These are phyloP conservation scores for Plasmodium billcollinsi DNA, from an alignment of 169 alveolate species.

Conservation along the genomic window DNA sequence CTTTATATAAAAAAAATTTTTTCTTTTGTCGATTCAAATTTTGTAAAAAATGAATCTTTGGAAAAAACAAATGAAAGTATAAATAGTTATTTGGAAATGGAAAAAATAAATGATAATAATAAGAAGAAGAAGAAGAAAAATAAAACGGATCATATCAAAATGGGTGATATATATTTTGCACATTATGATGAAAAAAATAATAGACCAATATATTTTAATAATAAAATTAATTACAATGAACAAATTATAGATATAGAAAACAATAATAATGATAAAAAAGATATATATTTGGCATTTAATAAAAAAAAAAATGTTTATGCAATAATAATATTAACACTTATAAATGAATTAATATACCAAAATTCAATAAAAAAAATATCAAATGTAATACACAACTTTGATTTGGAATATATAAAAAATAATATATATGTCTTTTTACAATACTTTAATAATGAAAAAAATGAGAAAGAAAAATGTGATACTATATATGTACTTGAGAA, in stretches of 20 bases:
- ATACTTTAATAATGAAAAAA: neutral
- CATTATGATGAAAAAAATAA: neutral
- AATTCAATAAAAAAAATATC: constrained; percentile 3
- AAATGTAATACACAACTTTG: constrained; percentile 24
- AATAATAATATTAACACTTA: constrained; percentile 40
- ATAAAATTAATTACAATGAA: neutral
- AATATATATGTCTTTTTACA: neutral
- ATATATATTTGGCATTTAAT: neutral
- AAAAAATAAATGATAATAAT: neutral
- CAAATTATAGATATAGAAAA: neutral
- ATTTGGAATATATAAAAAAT: constrained; percentile 18
- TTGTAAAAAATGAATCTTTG: neutral
- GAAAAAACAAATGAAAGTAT: neutral
- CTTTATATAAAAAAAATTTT: constrained; percentile 12
- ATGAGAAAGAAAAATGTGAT: neutral
- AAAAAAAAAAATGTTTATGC: neutral
- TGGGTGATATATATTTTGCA: neutral
- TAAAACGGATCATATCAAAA: no score
- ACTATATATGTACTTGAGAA: constrained; percentile 39
- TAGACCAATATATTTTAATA: neutral
- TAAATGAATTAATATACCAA: constrained; percentile 20
- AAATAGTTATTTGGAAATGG: no score
- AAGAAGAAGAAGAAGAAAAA: neutral
- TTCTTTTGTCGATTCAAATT: constrained; percentile 4
- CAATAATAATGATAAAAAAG: neutral